Evolutionary conservation across 1,284 basidiomycete species (phyloP), one percentile per base, ranked within the genome.

Genomic region (Phenoliferia sp.): DNA sequence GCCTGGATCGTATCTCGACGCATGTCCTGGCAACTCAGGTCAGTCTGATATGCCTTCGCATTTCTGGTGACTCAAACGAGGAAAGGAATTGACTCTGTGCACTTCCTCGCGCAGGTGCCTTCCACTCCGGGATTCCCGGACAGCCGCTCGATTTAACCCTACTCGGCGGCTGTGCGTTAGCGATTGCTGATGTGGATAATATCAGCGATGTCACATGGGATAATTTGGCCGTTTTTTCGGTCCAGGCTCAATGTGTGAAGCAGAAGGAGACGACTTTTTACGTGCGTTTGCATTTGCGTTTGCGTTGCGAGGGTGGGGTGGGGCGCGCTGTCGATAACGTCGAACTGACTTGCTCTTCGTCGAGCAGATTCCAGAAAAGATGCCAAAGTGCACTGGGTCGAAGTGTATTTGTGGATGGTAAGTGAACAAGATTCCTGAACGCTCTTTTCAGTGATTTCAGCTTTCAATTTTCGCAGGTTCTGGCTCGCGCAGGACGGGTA

Each of bases 151-250:
- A 73, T 35, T 3, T 35, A 15, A 33, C 26, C 28, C 59, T 73
- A 6, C n/a, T 71, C 10, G 64, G 69, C 1, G 72, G 72, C 26
- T 73, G 72, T 50, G 72, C 72, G 1, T 61, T 73, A 31, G 72
- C 54, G 7, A 71, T 73, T 35, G 72, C 72, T 29, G 67, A 73
- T 35, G 66, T 68, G 19, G 72, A 73, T 34, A 32, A 69, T 55
- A 71, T 73, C 32, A 29, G 54, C 5, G 54, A 67, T 3, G 71
- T 73, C 3, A 69, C 65, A 12, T 59, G 62, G 66, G 72, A 73
- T 68, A 72, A 72, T 62, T 63, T 73, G 26, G 72, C 67, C 28
- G 57, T 73, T 50, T 69, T 73, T 39, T 69, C 66, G 6, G 67
- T 69, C 10, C 58, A 73, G 33, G 57, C 62, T 17, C 57, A 71